These are phyloP conservation scores for Protomyces inouyei DNA, from an alignment of 1,139 yeast genomes.

Conservation along the genomic window DNA sequence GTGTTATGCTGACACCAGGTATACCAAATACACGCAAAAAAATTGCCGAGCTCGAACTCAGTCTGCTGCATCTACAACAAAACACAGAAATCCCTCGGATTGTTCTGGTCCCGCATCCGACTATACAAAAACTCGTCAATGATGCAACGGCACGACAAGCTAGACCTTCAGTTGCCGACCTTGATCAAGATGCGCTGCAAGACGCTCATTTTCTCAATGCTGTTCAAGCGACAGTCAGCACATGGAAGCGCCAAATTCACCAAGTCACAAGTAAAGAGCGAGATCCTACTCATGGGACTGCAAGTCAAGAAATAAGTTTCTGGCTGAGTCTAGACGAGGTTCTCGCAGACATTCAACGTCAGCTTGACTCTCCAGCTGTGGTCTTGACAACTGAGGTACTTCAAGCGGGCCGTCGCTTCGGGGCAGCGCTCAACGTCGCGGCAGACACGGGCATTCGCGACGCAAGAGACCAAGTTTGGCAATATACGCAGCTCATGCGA, in stretches of 20 bases:
- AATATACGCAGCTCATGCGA: conserved; percentile 57
- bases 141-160: conserved; percentile 37
- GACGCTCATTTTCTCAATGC: conserved; percentile 61
- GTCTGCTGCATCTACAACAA: conserved; percentile 66
- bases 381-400: conserved; percentile 58
- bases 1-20: conserved; percentile 14
- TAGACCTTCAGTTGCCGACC: conserved; percentile 37
- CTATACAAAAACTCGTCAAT: conserved; percentile 45
- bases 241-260: conserved; percentile 67
- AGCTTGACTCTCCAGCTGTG: conserved; percentile 54
- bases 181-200: conserved; percentile 40
- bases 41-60: conserved; percentile 62
- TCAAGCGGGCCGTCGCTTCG: conserved; percentile 69
- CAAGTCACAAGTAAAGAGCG: conserved; percentile 51
- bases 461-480: conserved; percentile 42
- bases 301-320: conserved; percentile 67
- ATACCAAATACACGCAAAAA: conserved; percentile 49
- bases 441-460: conserved; percentile 68
- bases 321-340: conserved; percentile 75
- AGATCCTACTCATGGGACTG: conserved; percentile 54
- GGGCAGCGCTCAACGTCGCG: conserved; percentile 55
- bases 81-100: conserved; percentile 66
- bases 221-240: conserved; percentile 61
- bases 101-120: conserved; percentile 51
- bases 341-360: conserved; percentile 53